Evolutionary conservation across 2,329 filamentous ascomycete genomes (phyloP), one percentile per base, ranked within the genome.

Genomic region (Paecilomyces fulvus): DNA sequence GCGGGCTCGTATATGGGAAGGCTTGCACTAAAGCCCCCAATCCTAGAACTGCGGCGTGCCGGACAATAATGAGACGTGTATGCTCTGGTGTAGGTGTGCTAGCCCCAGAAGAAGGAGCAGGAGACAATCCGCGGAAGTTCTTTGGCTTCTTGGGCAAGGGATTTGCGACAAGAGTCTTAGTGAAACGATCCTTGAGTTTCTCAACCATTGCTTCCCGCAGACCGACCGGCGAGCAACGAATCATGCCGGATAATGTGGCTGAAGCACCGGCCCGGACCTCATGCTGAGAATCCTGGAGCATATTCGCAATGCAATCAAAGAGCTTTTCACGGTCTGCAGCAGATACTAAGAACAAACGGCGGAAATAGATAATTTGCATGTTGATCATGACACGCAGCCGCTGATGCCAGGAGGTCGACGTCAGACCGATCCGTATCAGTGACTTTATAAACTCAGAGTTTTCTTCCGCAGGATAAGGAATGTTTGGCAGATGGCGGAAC

Each of bases 331-430:
- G 88, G 70, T 96, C 87, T 7, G 81, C 75, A 6, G 82, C 78
- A 30, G 85, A 83, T 63, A 95, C 89, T 28, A 97, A 78, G 79
- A 99, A 99, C 37, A 99, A 82, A 25, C 92, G 89, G 53, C 94
- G 88, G 83, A 97, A 99, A 78, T 96, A 99, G 64, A 99, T 87
- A 61, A 97, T 92, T 68, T 99, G 95, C 80, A 99, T 96, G 75
- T 97, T 97, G 75, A 99, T 92, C 63, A 99, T 83, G 49, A 95
- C 90, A 25, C 95, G 85, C 43, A 99, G 81, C 51, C 94, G 88
- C 75, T 99, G 94, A 73, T 99, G 94, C 94, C 94, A 99, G 56
- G 89, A 94, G 2, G 84, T 77, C 0, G 92, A 89, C 7, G 83
- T 87, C 65, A 86, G 89, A 51, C 94, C 94, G 52, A 99, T 94